Conservation (phyloP, 495 filamentous ascomycete species). For the Trichoderma reesei region DNA sequence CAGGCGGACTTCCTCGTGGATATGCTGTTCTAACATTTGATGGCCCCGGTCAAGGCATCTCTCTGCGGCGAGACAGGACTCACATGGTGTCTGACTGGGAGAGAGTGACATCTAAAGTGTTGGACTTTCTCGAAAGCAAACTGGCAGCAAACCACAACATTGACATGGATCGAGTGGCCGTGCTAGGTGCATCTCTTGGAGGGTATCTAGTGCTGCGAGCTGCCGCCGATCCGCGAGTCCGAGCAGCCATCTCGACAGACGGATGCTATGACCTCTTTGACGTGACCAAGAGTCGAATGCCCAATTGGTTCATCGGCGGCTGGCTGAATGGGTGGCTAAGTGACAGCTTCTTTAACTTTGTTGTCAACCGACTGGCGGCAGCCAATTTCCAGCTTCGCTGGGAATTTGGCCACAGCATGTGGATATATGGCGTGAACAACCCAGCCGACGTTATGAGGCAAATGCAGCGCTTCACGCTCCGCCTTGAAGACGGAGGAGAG, state of each 20-base stretch:
- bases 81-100: constrained; percentile 31
- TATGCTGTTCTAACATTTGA: constrained; percentile 42
- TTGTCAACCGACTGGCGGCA: constrained; percentile 9
- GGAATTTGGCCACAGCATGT: constrained; percentile 22
- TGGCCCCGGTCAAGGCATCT: constrained; percentile 41
- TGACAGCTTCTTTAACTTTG: constrained; percentile 21
- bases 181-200: constrained; percentile 34
- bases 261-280: constrained; percentile 30
- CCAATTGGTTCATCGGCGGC: constrained; percentile 19
- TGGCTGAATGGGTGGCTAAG: constrained; percentile 25
- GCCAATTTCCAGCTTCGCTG: constrained; percentile 26
- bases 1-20: constrained; percentile 22
- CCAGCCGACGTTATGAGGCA: constrained; percentile 18
- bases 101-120: constrained; percentile 19
- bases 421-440: constrained; percentile 18
- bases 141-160: constrained; percentile 19
- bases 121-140: constrained; percentile 22
- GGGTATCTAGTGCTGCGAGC: constrained; percentile 34
- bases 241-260: constrained; percentile 36
- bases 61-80: constrained; percentile 21
- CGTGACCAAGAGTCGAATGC: constrained; percentile 22
- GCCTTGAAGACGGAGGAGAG: not conserved
- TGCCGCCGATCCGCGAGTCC: constrained; percentile 33
- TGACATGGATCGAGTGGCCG: constrained; percentile 34
- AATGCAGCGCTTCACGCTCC: constrained; percentile 16